A percentile compares a stretch with the other conserved stretches of the same genome.
These are phyloP conservation scores for Russula ochroleuca DNA, from an alignment of 768 basidiomycete genomes.

Conservation along the genomic window DNA sequence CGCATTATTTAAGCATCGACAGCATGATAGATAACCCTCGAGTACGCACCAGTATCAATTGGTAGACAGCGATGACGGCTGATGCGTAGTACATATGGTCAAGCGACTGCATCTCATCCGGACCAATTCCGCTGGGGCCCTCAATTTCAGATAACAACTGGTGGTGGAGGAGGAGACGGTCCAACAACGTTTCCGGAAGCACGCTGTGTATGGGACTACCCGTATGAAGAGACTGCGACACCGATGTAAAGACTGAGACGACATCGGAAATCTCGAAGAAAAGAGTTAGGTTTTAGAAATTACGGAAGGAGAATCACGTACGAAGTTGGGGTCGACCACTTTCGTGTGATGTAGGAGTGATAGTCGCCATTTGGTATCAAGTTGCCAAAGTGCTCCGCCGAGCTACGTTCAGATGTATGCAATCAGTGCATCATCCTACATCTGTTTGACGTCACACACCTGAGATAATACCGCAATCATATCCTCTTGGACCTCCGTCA, in stretches of 20 bases:
- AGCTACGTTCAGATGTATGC: constrained; percentile 32
- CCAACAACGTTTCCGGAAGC: constrained; percentile 24
- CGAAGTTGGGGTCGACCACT: constrained; percentile 54
- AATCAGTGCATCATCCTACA: constrained; percentile 1
- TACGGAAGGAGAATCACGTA: constrained; percentile 28
- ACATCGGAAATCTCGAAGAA: constrained; percentile 40
- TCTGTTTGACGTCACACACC: constrained; percentile 29
- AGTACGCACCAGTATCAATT: constrained; percentile 19
- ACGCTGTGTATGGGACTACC: constrained; percentile 26
- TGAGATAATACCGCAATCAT: constrained; percentile 40
- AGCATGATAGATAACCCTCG: not conserved
- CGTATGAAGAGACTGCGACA: constrained; percentile 26
- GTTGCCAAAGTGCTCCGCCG: constrained; percentile 40
- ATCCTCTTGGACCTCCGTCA: constrained; percentile 41
- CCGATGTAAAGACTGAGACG: constrained; percentile 36
- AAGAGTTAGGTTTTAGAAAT: constrained; percentile 3
- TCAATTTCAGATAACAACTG: constrained; percentile 1
- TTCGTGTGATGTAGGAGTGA: constrained; percentile 42
- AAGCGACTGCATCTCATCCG: constrained; percentile 17
- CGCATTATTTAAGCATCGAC: not conserved
- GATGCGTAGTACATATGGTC: constrained; percentile 24
- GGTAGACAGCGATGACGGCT: constrained; percentile 20
- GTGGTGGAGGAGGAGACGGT: constrained; percentile 21
- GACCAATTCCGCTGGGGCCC: constrained; percentile 6
- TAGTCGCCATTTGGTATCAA: constrained; percentile 42